These are phyloP conservation scores for Aphanoascus verrucosus DNA, from an alignment of 2,329 filamentous ascomycete species.

Conservation along the genomic window DNA sequence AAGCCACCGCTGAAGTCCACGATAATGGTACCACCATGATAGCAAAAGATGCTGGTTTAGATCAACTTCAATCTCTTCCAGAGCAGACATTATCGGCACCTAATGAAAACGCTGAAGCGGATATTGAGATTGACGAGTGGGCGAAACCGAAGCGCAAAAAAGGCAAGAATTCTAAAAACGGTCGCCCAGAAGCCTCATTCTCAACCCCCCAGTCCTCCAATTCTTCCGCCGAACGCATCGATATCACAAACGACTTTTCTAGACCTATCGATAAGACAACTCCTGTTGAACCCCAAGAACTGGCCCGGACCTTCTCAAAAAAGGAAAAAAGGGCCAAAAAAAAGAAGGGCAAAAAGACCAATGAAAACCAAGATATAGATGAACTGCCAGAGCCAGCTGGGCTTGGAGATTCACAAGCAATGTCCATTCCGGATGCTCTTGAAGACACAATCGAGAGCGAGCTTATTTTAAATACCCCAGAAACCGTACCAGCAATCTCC, in stretches of 20 bases:
- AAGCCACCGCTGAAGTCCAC: neutral
- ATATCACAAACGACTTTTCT: neutral
- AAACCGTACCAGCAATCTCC: neutral
- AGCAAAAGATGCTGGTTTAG: neutral
- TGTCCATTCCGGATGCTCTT: neutral
- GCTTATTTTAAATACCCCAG: neutral
- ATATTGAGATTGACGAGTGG: neutral
- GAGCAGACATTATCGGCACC: neutral
- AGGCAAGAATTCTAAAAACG: neutral
- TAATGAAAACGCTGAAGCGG: neutral
- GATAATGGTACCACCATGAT: neutral
- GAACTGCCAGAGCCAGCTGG: neutral
- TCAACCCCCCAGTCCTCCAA: neutral
- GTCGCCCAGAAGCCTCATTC: neutral
- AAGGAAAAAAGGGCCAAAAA: slow-evolving; percentile 11
- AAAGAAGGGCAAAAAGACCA: slow-evolving; percentile 10
- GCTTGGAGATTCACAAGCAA: neutral
- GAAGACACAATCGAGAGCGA: neutral
- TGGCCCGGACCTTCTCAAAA: neutral
- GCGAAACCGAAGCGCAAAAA: slow-evolving; percentile 2
- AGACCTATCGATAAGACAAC: neutral
- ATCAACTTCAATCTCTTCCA: neutral
- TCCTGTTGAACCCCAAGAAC: neutral
- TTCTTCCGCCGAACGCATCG: neutral
- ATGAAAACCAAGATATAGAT: neutral